Conservation (phyloP, 2,329 filamentous ascomycete genomes). For the Aureobasidium vineae region DNA sequence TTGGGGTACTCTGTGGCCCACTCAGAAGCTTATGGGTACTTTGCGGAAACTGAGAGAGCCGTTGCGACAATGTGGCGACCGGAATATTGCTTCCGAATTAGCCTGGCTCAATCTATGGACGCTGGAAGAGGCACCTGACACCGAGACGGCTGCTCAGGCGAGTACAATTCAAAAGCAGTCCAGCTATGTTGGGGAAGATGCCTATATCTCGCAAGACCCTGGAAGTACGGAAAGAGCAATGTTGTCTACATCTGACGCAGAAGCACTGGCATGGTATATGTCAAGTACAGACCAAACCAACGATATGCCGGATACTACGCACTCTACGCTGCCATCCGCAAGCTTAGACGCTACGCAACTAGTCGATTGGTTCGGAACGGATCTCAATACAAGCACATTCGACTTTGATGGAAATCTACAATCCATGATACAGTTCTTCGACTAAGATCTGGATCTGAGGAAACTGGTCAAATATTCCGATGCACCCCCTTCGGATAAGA, state of each 20-base stretch:
- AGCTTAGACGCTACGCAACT: not conserved
- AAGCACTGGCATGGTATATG: too few species aligned
- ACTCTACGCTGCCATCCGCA: not conserved
- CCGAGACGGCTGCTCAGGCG: not conserved
- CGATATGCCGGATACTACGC: not conserved
- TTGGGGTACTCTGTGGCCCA: not conserved
- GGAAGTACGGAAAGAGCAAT: not conserved
- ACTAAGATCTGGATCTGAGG: not conserved
- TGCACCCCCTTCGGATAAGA: not conserved
- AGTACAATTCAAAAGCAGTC: not conserved
- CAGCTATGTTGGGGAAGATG: not conserved
- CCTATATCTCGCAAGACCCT: not conserved
- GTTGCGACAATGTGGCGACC: not conserved
- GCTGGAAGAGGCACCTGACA: not conserved
- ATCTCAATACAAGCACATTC: conserved; percentile 9
- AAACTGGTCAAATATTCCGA: too few species aligned
- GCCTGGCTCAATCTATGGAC: not conserved
- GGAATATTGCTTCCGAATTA: not conserved
- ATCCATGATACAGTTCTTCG: not conserved
- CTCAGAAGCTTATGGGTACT: not conserved
- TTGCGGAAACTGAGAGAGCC: not conserved
- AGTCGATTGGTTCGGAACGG: not conserved
- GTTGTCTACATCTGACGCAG: not conserved
- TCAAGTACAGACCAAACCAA: not conserved
- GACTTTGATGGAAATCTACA: conserved; percentile 8